Evolutionary conservation across 164 flowering plant species (phyloP).

Genomic region (Piper longum): DNA sequence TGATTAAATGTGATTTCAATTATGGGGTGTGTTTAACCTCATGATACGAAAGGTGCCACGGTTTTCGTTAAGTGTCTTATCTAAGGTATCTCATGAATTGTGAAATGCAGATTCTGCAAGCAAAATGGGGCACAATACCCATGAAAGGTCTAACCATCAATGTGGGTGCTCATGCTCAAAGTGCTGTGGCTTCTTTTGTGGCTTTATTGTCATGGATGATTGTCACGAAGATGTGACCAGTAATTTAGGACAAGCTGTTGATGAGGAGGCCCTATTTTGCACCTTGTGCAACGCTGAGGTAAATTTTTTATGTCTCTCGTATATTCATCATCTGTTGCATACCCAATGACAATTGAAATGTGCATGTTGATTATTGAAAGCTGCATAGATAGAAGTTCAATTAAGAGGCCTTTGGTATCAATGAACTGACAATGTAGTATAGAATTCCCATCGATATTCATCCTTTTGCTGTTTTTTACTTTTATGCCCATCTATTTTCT

Average conservation of each 20-base stretch:
- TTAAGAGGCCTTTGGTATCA: too few species aligned
- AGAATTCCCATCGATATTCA: too few species aligned
- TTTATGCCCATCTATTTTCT: too few species aligned
- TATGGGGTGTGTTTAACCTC: too few species aligned
- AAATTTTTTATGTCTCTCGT: background rate
- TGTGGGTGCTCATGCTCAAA: constrained; percentile 31
- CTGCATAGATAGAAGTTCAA: too few species aligned
- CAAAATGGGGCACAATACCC: constrained; percentile 25
- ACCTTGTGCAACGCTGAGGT: constrained; percentile 97
- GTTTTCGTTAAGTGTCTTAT: background rate
- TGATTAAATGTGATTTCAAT: too few species aligned
- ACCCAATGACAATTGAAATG: too few species aligned
- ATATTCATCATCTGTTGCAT: background rate
- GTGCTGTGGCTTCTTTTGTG: constrained; percentile 50
- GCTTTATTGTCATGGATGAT: constrained; percentile 54
- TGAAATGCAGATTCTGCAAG: constrained; percentile 25
- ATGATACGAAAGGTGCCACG: too few species aligned
- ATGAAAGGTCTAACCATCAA: constrained; percentile 19
- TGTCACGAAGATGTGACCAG: constrained; percentile 56
- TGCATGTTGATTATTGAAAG: too few species aligned
- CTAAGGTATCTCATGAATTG: background rate
- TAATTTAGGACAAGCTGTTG: constrained; percentile 35
- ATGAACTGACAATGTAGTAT: too few species aligned
- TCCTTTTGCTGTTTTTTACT: too few species aligned
- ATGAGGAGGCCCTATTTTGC: constrained; percentile 86